Percentiles rank a stretch among this genome's conserved stretches.
Evolutionary conservation across 495 filamentous ascomycete species (phyloP).

Genomic region (Xylaria scruposa): DNA sequence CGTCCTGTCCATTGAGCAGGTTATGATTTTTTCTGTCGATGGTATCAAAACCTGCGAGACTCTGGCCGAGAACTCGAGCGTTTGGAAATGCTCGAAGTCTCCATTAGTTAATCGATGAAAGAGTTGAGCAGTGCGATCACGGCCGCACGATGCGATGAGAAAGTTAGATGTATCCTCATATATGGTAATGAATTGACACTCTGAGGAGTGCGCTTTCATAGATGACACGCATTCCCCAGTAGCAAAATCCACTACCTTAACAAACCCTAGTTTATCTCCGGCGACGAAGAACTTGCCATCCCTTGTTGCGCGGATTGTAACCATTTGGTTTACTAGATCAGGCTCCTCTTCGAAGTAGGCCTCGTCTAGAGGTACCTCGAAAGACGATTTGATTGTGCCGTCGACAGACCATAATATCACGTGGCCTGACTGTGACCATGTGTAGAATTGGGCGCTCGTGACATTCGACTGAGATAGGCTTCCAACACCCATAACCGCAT

Average conservation of each 20-base stretch:
- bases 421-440: conserved; percentile 80
- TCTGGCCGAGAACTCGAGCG: conserved; percentile 55
- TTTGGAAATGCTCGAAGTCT: conserved; percentile 57
- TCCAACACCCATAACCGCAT: conserved; percentile 78
- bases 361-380: conserved; percentile 74
- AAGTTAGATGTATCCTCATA: conserved; percentile 59
- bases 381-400: conserved; percentile 69
- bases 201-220: conserved; percentile 83
- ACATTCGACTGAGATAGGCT: conserved; percentile 62
- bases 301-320: conserved; percentile 66
- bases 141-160: conserved; percentile 78
- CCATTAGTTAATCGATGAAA: conserved; percentile 66
- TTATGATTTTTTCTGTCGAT: conserved; percentile 69
- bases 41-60: conserved; percentile 57
- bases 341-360: conserved; percentile 58
- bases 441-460: conserved; percentile 75
- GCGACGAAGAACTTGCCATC: conserved; percentile 71
- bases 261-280: conserved; percentile 83
- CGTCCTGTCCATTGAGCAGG: conserved; percentile 87
- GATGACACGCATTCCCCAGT: conserved; percentile 62
- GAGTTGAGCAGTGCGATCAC: conserved; percentile 89
- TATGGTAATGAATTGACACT: conserved; percentile 83
- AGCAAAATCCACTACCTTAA: conserved; percentile 63
- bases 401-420: conserved; percentile 82
- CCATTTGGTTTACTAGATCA: conserved; percentile 75